Percentiles rank a stretch among this genome's conserved stretches.
Conservation (phyloP, 2,329 filamentous ascomycete species). For the Chaetomium strumarium region DNA sequence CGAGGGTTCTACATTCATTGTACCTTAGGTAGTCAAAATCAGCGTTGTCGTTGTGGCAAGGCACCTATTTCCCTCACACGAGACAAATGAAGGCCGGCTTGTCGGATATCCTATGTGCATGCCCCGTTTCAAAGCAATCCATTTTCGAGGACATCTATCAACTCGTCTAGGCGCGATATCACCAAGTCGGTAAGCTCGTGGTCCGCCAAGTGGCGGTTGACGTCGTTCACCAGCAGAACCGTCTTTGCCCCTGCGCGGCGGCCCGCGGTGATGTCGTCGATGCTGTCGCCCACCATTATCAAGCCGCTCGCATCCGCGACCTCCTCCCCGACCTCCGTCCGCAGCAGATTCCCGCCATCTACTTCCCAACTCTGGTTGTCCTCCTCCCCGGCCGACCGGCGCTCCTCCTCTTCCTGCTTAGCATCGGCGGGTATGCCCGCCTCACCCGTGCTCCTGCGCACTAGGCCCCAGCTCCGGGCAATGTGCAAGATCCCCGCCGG, state of each 20-base stretch:
- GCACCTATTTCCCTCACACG: conserved; percentile 11
- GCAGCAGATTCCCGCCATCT: conserved; percentile 1
- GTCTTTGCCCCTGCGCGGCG: conserved; percentile 79
- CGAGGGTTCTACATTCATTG: not conserved
- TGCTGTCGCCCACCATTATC: conserved; percentile 69
- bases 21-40: conserved; percentile 1
- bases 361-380: conserved; percentile 17
- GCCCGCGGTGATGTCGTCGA: conserved; percentile 91
- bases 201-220: conserved; percentile 62
- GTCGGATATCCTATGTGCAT: not conserved
- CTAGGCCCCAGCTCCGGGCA: conserved; percentile 67
- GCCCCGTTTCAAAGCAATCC: conserved; percentile 48
- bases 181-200: conserved; percentile 74
- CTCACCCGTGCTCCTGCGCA: conserved; percentile 21
- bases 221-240: conserved; percentile 79
- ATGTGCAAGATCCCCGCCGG: conserved; percentile 87
- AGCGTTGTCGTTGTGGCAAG: not conserved
- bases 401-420: conserved; percentile 9
- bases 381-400: conserved; percentile 11
- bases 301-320: conserved; percentile 41
- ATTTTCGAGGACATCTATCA: conserved; percentile 66
- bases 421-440: conserved; percentile 19
- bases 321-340: conserved; percentile 16
- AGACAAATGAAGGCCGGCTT: conserved; percentile 9
- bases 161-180: conserved; percentile 65